phyloP scores from a whole-genome alignment of 208 protist species.

The Acanthamoeba rhysodes region DNA sequence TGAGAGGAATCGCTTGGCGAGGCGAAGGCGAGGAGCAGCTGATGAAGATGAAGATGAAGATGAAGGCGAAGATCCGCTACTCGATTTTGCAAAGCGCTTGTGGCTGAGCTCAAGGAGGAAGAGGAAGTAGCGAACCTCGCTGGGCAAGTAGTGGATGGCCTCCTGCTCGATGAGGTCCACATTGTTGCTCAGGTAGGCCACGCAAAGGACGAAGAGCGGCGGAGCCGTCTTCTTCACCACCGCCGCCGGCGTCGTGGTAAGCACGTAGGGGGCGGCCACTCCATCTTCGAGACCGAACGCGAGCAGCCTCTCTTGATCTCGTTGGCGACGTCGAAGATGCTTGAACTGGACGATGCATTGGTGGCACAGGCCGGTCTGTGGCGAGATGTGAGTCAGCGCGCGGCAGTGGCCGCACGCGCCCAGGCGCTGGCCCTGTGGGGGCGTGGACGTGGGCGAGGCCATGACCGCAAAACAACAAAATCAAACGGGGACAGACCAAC shows the following conservation, averaged over 20 bases:
- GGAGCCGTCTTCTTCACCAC: neutral
- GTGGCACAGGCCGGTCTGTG: neutral
- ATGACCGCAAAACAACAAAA: no score
- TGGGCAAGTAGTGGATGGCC: slow-evolving; percentile 12
- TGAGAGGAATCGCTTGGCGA: slow-evolving; percentile 8
- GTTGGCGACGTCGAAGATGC: neutral
- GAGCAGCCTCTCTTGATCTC: neutral
- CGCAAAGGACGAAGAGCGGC: neutral
- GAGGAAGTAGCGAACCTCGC: slow-evolving; percentile 39
- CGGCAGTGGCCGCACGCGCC: neutral
- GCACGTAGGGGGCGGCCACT: neutral
- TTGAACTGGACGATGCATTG: neutral
- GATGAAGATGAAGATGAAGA: no score
- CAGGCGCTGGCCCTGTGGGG: no score
- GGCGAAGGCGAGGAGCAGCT: neutral
- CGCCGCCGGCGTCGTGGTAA: neutral
- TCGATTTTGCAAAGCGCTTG: neutral
- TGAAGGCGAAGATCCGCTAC: neutral
- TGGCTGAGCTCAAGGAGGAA: slow-evolving; percentile 3
- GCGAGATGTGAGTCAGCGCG: neutral
- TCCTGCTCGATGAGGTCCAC: neutral
- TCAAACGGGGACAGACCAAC: no score
- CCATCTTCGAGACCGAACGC: neutral
- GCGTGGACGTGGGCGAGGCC: no score
- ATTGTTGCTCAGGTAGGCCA: slow-evolving; percentile 16